These are phyloP conservation scores for Yamadazyma membranifaciens DNA, from an alignment of 1,139 yeast genomes.

Conservation along the genomic window DNA sequence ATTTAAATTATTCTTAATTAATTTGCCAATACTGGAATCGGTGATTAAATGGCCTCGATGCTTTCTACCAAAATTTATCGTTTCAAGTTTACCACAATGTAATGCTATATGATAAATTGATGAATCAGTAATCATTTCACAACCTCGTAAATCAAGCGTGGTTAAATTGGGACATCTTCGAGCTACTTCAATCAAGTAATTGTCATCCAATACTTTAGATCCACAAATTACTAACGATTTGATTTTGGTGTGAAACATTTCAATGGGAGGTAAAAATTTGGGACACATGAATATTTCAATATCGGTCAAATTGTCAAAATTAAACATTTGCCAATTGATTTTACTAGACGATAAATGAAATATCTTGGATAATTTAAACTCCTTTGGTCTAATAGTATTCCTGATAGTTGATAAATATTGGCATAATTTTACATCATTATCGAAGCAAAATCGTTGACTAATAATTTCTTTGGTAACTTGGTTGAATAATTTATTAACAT, in stretches of 20 bases:
- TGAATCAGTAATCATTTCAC: slow-evolving; percentile 73
- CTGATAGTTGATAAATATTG: slow-evolving; percentile 30
- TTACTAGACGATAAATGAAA: slow-evolving; percentile 23
- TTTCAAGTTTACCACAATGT: slow-evolving; percentile 52
- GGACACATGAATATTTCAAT: slow-evolving; percentile 87
- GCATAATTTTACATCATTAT: slow-evolving; percentile 45
- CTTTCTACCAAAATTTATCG: slow-evolving; percentile 80
- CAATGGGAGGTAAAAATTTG: slow-evolving; percentile 52
- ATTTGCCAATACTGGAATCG: slow-evolving; percentile 60
- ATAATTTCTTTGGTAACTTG: slow-evolving; percentile 54
- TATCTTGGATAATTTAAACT: slow-evolving; percentile 37
- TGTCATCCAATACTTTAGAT: slow-evolving; percentile 62
- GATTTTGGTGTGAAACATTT: slow-evolving; percentile 43
- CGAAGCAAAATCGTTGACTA: slow-evolving; percentile 55
- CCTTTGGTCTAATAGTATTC: slow-evolving; percentile 21
- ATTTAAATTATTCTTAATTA: slow-evolving; percentile 52
- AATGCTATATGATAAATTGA: slow-evolving; percentile 68
- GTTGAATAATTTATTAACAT: slow-evolving; percentile 69
- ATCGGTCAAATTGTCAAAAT: slow-evolving; percentile 54
- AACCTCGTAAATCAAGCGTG: slow-evolving; percentile 77
- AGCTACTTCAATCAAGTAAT: slow-evolving; percentile 51
- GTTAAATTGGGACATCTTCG: slow-evolving; percentile 58
- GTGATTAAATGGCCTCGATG: slow-evolving; percentile 66
- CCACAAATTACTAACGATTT: slow-evolving; percentile 74
- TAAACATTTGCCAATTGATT: slow-evolving; percentile 18